phyloP scores from a whole-genome alignment of 306 rosid genomes.

The Medicago arabica region DNA sequence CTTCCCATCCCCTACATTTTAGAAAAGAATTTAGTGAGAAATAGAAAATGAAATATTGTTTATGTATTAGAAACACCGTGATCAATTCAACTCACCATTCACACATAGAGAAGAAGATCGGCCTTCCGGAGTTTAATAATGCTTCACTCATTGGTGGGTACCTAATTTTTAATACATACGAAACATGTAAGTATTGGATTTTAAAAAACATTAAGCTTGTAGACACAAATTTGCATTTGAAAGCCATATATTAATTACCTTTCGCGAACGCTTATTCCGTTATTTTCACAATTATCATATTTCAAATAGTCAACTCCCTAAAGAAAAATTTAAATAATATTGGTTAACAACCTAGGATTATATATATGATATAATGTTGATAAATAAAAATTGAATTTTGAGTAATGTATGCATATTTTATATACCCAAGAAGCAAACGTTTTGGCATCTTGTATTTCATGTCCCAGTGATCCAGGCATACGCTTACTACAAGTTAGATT shows the following conservation, averaged over 20 bases:
- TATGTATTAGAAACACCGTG: slow-evolving; percentile 4
- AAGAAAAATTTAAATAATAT: background rate
- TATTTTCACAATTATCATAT: slow-evolving; percentile 65
- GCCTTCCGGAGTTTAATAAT: slow-evolving; percentile 50
- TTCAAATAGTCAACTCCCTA: slow-evolving; percentile 74
- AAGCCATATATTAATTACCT: background rate
- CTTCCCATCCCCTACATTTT: slow-evolving; percentile 30
- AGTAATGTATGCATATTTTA: background rate
- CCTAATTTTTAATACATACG: slow-evolving; percentile 39
- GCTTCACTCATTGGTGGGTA: slow-evolving; percentile 71
- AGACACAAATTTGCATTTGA: background rate
- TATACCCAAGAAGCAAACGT: slow-evolving; percentile 75
- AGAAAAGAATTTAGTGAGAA: background rate
- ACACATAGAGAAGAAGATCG: slow-evolving; percentile 67
- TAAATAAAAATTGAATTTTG: background rate
- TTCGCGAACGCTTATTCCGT: slow-evolving; percentile 3
- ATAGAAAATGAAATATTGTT: background rate
- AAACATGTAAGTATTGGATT: background rate
- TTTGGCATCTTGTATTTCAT: slow-evolving; percentile 72
- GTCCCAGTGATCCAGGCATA: slow-evolving; percentile 74
- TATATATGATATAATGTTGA: background rate
- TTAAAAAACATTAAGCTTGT: background rate
- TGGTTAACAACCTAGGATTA: background rate
- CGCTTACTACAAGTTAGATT: slow-evolving; percentile 60
- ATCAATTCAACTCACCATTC: slow-evolving; percentile 61